These are phyloP conservation scores for Ustilago hordei DNA, from an alignment of 1,284 basidiomycete species.

Conservation along the genomic window DNA sequence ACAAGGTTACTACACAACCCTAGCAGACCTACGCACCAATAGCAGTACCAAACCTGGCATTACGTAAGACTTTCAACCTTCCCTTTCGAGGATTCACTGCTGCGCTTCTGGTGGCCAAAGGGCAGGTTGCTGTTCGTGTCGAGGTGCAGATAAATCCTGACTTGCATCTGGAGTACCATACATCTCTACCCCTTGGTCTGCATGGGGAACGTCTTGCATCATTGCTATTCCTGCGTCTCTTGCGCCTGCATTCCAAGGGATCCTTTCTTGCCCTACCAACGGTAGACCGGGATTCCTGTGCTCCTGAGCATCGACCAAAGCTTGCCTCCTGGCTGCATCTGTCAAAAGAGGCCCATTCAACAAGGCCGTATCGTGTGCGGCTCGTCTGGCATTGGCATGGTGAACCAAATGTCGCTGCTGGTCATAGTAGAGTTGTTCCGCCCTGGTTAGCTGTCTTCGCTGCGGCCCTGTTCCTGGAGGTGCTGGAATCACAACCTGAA, in stretches of 20 bases:
- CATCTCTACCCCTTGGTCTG: conserved; percentile 9
- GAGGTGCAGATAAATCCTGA: background rate
- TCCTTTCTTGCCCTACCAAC: conserved; percentile 9
- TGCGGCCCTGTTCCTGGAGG: background rate
- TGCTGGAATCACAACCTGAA: background rate
- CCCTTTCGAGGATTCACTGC: conserved; percentile 10
- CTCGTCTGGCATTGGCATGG: conserved; percentile 33
- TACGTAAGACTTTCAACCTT: conserved; percentile 15
- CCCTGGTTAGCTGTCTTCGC: conserved; percentile 12
- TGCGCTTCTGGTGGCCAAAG: background rate
- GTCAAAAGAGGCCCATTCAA: conserved; percentile 9
- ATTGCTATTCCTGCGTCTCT: conserved; percentile 8
- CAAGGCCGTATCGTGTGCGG: conserved; percentile 25
- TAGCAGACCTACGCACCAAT: background rate
- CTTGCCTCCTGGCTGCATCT: conserved; percentile 5
- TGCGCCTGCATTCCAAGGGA: background rate
- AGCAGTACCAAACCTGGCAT: conserved; percentile 12
- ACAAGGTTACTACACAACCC: background rate
- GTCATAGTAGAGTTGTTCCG: conserved; percentile 45
- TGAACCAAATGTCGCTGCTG: conserved; percentile 35
- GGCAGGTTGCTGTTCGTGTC: background rate
- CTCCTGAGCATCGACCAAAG: conserved; percentile 25
- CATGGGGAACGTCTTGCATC: conserved; percentile 18
- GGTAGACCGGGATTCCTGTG: conserved; percentile 37
- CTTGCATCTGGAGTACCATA: conserved; percentile 35